These are phyloP conservation scores for Darksidea phi DNA, from an alignment of 495 filamentous ascomycete species.

Conservation along the genomic window DNA sequence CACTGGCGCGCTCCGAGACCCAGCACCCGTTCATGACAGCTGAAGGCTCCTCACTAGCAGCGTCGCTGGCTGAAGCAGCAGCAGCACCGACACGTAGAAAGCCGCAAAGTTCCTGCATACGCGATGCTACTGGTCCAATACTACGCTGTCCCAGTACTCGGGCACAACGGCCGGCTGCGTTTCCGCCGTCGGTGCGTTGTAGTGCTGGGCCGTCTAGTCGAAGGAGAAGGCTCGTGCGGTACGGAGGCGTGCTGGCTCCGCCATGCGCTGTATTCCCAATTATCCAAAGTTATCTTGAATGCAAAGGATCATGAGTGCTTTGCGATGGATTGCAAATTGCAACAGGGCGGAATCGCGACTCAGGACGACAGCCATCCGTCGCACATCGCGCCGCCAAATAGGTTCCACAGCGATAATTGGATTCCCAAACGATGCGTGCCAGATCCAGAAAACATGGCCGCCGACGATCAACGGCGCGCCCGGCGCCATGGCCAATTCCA, in stretches of 20 bases:
- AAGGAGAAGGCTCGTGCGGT: neutral
- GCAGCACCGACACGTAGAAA: neutral
- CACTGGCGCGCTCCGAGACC: neutral
- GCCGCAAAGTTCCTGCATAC: conserved; percentile 1
- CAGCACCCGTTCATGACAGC: neutral
- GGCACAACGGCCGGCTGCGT: neutral
- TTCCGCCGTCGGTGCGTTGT: neutral
- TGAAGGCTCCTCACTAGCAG: neutral
- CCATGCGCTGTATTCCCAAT: conserved; percentile 16
- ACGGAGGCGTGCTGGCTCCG: neutral
- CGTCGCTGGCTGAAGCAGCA: neutral
- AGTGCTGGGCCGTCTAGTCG: neutral
- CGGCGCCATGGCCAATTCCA: neutral
- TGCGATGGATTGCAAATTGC: too few species aligned
- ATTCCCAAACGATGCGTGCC: neutral
- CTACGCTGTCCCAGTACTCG: neutral
- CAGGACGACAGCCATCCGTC: too few species aligned
- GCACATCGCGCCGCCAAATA: neutral
- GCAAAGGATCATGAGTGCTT: too few species aligned
- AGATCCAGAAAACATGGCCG: neutral
- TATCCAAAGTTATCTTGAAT: neutral
- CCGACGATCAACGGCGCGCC: conserved; percentile 25
- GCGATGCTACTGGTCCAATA: conserved; percentile 14
- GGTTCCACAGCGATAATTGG: conserved; percentile 23
- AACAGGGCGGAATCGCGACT: too few species aligned